Evolutionary conservation across 495 filamentous ascomycete genomes (phyloP).

Genomic region (Mycothermus thermophilus): DNA sequence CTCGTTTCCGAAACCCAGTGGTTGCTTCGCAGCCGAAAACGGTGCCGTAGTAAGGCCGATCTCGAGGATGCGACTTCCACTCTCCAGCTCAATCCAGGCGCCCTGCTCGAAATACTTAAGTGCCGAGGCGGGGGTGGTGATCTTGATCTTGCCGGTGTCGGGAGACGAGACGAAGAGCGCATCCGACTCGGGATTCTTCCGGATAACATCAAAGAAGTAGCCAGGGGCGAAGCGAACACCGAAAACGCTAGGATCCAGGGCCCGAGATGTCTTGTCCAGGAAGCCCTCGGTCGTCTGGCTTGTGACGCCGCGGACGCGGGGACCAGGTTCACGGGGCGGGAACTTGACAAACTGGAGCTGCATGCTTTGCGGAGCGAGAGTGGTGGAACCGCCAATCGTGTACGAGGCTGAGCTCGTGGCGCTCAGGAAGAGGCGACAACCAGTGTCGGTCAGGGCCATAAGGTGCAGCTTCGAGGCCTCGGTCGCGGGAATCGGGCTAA

Average conservation of each 20-base stretch:
- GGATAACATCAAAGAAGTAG: slow-evolving; percentile 74
- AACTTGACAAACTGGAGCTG: slow-evolving; percentile 92
- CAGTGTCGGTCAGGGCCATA: slow-evolving; percentile 79
- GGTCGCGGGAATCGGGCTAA: slow-evolving; percentile 65
- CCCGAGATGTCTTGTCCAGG: slow-evolving; percentile 29
- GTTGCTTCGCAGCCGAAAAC: slow-evolving; percentile 51
- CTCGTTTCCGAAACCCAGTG: slow-evolving; percentile 86
- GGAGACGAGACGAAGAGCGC: slow-evolving; percentile 72
- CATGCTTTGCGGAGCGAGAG: slow-evolving; percentile 78
- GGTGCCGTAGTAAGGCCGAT: slow-evolving; percentile 59
- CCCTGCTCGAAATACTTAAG: slow-evolving; percentile 54
- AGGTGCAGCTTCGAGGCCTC: slow-evolving; percentile 78
- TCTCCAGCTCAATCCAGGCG: slow-evolving; percentile 53
- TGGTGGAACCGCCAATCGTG: slow-evolving; percentile 41
- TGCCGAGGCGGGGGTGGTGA: slow-evolving; percentile 34
- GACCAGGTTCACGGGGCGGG: slow-evolving; percentile 42
- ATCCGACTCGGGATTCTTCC: slow-evolving; percentile 41
- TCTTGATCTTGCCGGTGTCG: slow-evolving; percentile 68
- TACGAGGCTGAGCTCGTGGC: slow-evolving; percentile 67
- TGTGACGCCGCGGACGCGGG: slow-evolving; percentile 1
- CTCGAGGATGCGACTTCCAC: slow-evolving; percentile 49
- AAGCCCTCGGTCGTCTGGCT: slow-evolving; percentile 15
- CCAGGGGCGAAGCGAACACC: slow-evolving; percentile 69
- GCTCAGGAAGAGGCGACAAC: slow-evolving; percentile 82
- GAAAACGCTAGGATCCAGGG: slow-evolving; percentile 40